Percentiles rank a stretch among this genome's conserved stretches.
phyloP scores from a whole-genome alignment of 495 filamentous ascomycete genomes.

The Neurospora africana region DNA sequence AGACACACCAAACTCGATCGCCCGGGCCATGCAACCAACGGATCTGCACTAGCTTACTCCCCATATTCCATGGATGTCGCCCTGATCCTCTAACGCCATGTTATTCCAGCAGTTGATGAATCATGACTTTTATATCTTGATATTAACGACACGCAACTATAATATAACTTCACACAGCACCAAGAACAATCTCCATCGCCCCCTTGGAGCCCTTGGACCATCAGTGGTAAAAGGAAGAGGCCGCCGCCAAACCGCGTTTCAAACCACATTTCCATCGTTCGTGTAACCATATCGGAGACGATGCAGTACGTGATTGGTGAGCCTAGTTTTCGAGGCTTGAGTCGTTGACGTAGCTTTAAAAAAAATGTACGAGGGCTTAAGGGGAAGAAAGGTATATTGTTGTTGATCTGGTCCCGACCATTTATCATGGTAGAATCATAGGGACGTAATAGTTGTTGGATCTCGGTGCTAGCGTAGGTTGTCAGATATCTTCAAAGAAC shows the following conservation, averaged over 20 bases:
- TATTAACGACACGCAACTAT: neutral
- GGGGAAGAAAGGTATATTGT: neutral
- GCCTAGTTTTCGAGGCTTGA: neutral
- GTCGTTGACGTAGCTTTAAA: neutral
- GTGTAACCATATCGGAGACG: neutral
- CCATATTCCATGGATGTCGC: neutral
- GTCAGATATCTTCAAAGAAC: neutral
- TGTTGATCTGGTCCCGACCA: neutral
- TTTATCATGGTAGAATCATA: neutral
- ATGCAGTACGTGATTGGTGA: neutral
- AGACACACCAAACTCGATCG: neutral
- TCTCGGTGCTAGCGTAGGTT: neutral
- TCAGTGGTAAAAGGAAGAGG: neutral
- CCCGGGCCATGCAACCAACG: neutral
- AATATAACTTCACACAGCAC: neutral
- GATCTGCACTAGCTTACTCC: neutral
- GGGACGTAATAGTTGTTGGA: neutral
- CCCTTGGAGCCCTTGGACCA: neutral
- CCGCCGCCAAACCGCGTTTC: neutral
- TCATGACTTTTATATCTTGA: neutral
- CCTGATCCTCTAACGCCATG: neutral
- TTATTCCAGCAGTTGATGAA: neutral
- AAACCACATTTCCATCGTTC: neutral
- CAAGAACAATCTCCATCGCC: neutral
- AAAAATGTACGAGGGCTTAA: neutral